phyloP scores from a whole-genome alignment of 306 rosid species.

The Sicyos edulis region DNA sequence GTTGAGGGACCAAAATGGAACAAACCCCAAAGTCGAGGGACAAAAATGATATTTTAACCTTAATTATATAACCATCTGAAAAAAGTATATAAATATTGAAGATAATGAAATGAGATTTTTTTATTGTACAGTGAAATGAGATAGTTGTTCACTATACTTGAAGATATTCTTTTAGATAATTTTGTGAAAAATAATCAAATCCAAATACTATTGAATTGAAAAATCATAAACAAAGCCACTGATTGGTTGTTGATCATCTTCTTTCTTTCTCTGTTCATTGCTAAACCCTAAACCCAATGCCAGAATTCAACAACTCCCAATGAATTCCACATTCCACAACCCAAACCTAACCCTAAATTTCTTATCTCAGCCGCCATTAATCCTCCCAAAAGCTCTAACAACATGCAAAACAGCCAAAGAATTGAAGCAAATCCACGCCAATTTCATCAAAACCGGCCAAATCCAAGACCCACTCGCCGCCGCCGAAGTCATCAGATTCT shows the following conservation, averaged over 20 bases:
- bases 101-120: too few species aligned
- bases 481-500: slow-evolving; percentile 47
- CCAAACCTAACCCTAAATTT: slow-evolving; percentile 19
- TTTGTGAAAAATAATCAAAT: neutral
- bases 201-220: neutral
- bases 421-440: slow-evolving; percentile 62
- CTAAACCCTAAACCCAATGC: neutral
- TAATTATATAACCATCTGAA: too few species aligned
- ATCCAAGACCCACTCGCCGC: slow-evolving; percentile 49
- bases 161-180: neutral
- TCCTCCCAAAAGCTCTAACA: slow-evolving; percentile 38
- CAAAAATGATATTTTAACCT: too few species aligned
- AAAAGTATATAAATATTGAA: too few species aligned
- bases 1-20: too few species aligned
- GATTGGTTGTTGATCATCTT: neutral
- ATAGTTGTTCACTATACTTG: too few species aligned
- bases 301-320: neutral
- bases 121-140: too few species aligned
- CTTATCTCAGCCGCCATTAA: slow-evolving; percentile 33
- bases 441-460: slow-evolving; percentile 51
- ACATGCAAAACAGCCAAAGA: slow-evolving; percentile 51
- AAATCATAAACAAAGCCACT: neutral
- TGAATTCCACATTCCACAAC: slow-evolving; percentile 35
- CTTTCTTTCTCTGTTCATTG: neutral
- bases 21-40: too few species aligned